Conservation (phyloP, 176 grass and related monocot genomes). For the Eremochloa ophiuroides region DNA sequence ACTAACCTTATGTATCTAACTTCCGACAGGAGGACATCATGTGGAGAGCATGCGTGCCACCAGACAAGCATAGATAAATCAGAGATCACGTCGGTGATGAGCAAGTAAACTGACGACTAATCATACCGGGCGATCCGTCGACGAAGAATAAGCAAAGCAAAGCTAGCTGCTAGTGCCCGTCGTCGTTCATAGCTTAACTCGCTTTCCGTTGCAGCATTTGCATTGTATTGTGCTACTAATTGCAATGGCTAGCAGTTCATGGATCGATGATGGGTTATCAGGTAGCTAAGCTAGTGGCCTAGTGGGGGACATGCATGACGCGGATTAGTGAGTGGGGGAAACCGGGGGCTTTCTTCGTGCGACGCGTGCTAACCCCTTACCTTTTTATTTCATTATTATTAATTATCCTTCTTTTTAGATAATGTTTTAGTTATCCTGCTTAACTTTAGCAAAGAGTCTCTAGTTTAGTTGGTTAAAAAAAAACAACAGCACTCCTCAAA, state of each 20-base stretch:
- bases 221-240: not conserved
- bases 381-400: not conserved
- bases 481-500: too few relatives aligned
- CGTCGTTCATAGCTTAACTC: not conserved
- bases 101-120: constrained; percentile 4
- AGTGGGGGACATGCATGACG: constrained; percentile 36
- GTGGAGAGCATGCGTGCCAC: not conserved
- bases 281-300: not conserved
- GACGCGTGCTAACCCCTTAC: not conserved
- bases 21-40: not conserved
- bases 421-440: not conserved
- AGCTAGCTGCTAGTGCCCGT: not conserved
- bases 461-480: too few relatives aligned
- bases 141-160: not conserved
- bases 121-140: not conserved
- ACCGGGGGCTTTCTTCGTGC: constrained; percentile 9
- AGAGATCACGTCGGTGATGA: constrained; percentile 27
- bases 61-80: too few relatives aligned
- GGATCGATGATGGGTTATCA: not conserved
- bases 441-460: too few relatives aligned
- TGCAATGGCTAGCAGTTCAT: not conserved
- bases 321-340: constrained; percentile 21
- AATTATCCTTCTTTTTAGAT: too few relatives aligned
- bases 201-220: constrained; percentile 20
- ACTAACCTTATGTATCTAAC: not conserved